Percentiles rank a stretch among this genome's conserved stretches.
phyloP scores from a whole-genome alignment of 106 monocot species.

The Dendrobium catenatum region DNA sequence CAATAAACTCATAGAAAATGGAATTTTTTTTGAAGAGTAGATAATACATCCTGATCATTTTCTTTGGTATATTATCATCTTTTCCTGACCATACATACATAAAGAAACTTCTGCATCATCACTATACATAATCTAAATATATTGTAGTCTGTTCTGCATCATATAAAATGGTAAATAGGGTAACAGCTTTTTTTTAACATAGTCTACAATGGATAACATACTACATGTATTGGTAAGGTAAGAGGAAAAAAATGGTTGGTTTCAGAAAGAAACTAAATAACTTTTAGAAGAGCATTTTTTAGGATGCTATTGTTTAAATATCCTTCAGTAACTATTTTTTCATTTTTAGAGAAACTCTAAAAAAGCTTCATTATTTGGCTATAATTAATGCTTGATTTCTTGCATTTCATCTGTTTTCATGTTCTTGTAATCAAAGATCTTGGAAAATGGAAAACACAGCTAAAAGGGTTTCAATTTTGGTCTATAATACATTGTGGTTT shows the following conservation, averaged over 20 bases:
- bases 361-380: not conserved
- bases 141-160: not conserved
- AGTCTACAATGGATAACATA: not conserved
- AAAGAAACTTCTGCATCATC: not conserved
- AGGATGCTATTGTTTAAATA: not conserved
- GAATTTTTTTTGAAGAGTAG: not conserved
- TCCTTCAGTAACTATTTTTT: not conserved
- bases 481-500: not conserved
- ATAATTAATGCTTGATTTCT: not conserved
- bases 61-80: not conserved
- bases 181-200: not conserved
- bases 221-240: not conserved
- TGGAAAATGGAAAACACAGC: not conserved
- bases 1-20: not conserved
- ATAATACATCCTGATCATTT: not conserved
- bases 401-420: not conserved
- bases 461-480: not conserved
- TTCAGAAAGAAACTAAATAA: not conserved
- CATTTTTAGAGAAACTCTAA: not conserved
- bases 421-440: not conserved
- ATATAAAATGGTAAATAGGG: not conserved
- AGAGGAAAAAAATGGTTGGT: not conserved
- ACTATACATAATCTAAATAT: not conserved
- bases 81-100: not conserved
- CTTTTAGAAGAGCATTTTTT: not conserved